These are phyloP conservation scores for Viridothelium virens DNA, from an alignment of 495 filamentous ascomycete genomes.

Conservation along the genomic window DNA sequence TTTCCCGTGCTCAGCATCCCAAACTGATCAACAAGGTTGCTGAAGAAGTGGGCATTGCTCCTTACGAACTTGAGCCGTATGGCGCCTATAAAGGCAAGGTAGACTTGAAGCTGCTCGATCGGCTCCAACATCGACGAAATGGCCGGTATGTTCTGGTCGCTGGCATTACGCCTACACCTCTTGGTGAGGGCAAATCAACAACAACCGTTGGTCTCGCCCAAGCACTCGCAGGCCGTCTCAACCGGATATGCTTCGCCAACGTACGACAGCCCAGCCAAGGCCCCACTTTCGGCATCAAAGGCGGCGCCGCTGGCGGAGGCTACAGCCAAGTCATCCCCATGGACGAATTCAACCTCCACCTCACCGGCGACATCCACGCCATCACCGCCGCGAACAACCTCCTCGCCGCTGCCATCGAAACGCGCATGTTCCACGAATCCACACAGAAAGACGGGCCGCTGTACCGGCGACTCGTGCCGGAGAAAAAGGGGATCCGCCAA, in stretches of 20 bases:
- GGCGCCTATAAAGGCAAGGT: constrained; percentile 94
- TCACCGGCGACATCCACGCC: constrained; percentile 97
- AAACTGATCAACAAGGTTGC: constrained; percentile 81
- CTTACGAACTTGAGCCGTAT: constrained; percentile 85
- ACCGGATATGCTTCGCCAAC: constrained; percentile 85
- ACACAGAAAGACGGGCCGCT: constrained; percentile 87
- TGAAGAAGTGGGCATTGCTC: constrained; percentile 76
- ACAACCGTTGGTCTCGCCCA: constrained; percentile 96
- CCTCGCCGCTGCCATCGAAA: constrained; percentile 95
- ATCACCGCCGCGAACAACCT: constrained; percentile 97
- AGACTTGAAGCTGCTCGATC: constrained; percentile 68
- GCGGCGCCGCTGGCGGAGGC: constrained; percentile 90
- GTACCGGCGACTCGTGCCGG: constrained; percentile 80
- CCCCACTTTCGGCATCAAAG: constrained; percentile 97
- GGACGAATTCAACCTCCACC: constrained; percentile 98
- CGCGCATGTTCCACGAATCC: constrained; percentile 93
- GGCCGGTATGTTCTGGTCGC: constrained; percentile 87
- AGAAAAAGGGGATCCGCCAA: constrained; percentile 77
- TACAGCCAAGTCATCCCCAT: constrained; percentile 99
- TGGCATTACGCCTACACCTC: constrained; percentile 94
- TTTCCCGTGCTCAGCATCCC: constrained; percentile 81
- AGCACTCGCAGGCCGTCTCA: constrained; percentile 84
- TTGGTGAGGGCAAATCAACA: constrained; percentile 96
- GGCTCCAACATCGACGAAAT: constrained; percentile 76
- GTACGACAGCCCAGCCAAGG: constrained; percentile 95